Base-by-base conservation (phyloP, 2,329 filamentous ascomycete genomes). In the Colletotrichum sp. region DNA sequence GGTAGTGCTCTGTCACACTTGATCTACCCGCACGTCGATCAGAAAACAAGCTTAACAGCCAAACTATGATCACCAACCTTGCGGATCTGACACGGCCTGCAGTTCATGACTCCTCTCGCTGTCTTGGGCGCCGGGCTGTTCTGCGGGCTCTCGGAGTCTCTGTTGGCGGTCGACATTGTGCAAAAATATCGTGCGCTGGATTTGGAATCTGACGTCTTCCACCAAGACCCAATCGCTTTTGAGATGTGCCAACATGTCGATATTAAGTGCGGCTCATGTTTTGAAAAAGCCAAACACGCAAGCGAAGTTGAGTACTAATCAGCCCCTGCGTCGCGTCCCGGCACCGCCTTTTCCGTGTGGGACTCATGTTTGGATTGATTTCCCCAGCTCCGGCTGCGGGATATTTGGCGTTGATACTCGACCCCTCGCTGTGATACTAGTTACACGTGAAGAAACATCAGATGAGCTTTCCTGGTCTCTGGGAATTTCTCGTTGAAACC, bases 1-100 rank as follows among this genome's bases (percentile, higher is more conserved):
- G 69, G 73, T 68, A 75, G 34, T 18, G 73, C 73, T 68, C 73
- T 73, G 69, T 75, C 73, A 52, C 73, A 75, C 48, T 75, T 75
- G 73, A 73, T 75, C 73, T 75, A 48, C 69, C 32, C 26, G 63
- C 24, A 67, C 16, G 69, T 56, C 69, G 73, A 75, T 75, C 73
- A 75, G 73, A 73, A 71, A 56, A 58, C 28, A 68, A 63, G 28
- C 63, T 75, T 75, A 58, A 52, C n/a, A 21, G 8, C 7, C 12
- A 9, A 55, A 9, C 6, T 34, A 36, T 30, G 28, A 72, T 48
- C 56, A 68, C 43, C 43, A 32, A 75, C 73, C 38, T 75, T 75
- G 24, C 69, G 69, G 7, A 66, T 56, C 58, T 73, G 73, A 26
- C 73, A 75, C 28, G 73, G 73, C 43, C 67, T 75, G 69, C 73